These are phyloP conservation scores for Tuber melanosporum DNA, from an alignment of 495 filamentous ascomycete species.

Conservation along the genomic window DNA sequence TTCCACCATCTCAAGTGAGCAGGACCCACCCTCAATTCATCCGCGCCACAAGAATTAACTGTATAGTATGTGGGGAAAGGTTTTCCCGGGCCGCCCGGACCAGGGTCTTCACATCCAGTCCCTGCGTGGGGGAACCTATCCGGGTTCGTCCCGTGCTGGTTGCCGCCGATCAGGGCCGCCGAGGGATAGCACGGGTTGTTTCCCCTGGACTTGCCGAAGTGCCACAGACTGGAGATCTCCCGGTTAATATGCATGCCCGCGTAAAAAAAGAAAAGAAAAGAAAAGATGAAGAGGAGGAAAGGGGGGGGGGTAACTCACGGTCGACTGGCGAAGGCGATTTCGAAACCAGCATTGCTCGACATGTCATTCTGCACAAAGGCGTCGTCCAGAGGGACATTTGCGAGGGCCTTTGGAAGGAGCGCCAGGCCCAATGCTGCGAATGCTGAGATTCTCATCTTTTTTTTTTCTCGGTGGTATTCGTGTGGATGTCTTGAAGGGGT, in stretches of 20 bases:
- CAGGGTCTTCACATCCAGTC: conserved; percentile 27
- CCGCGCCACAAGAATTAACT: conserved; percentile 21
- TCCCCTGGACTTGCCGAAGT: conserved; percentile 21
- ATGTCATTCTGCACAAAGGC: conserved; percentile 26
- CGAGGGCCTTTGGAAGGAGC: background rate
- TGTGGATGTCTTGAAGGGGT: background rate
- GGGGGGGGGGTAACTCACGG: conserved; percentile 21
- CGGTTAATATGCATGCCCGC: background rate
- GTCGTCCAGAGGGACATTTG: conserved; percentile 31
- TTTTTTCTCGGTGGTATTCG: background rate
- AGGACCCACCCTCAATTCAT: conserved; percentile 31
- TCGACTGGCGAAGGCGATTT: conserved; percentile 35
- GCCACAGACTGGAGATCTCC: conserved; percentile 28
- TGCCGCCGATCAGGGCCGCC: conserved; percentile 24
- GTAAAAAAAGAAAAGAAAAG: background rate
- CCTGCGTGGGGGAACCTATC: conserved; percentile 28
- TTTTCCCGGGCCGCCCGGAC: conserved; percentile 18
- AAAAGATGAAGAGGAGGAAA: background rate
- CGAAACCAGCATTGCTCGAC: conserved; percentile 23
- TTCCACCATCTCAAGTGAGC: background rate
- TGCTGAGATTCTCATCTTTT: background rate
- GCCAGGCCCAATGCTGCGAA: background rate
- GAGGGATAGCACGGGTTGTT: conserved; percentile 33
- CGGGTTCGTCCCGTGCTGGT: conserved; percentile 33
- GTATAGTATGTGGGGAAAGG: conserved; percentile 40